phyloP scores from a whole-genome alignment of 2,329 filamentous ascomycete species.

The Metarhizium brunneum region DNA sequence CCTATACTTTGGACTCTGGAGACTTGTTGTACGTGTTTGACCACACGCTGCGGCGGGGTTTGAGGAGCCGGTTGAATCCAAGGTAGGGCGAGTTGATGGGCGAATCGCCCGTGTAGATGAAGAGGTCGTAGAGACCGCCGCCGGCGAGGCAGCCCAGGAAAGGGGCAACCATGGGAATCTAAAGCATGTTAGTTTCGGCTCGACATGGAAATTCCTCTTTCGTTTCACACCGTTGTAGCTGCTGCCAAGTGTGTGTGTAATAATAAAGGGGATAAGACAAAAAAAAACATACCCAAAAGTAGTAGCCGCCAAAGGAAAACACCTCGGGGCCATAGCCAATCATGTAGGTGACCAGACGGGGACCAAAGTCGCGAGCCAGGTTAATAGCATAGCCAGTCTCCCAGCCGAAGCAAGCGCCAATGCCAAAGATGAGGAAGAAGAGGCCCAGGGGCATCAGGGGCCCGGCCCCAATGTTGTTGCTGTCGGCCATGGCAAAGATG shows the following conservation, averaged over 20 bases:
- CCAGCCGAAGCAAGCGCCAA: conserved; percentile 66
- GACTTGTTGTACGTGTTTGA: conserved; percentile 23
- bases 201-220: not conserved
- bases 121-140: conserved; percentile 56
- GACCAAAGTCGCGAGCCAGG: conserved; percentile 62
- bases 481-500: conserved; percentile 60
- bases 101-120: conserved; percentile 61
- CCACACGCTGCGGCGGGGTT: conserved; percentile 24
- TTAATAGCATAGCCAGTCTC: conserved; percentile 72
- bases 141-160: conserved; percentile 57
- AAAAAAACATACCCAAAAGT: conserved; percentile 52
- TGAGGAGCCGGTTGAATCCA: conserved; percentile 45
- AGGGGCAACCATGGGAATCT: conserved; percentile 65
- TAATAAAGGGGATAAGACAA: not conserved
- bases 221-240: too few relatives aligned
- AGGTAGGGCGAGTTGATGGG: conserved; percentile 60
- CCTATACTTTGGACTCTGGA: conserved; percentile 14
- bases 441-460: conserved; percentile 48
- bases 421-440: conserved; percentile 66
- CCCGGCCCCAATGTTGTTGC: conserved; percentile 46
- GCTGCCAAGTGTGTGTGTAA: too few relatives aligned
- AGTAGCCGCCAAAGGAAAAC: conserved; percentile 58
- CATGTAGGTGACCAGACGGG: conserved; percentile 55
- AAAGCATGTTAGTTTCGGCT: conserved; percentile 2
- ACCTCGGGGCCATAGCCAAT: conserved; percentile 60